Base-by-base conservation (phyloP, 768 basidiomycete species). In the Mycena rosella region DNA sequence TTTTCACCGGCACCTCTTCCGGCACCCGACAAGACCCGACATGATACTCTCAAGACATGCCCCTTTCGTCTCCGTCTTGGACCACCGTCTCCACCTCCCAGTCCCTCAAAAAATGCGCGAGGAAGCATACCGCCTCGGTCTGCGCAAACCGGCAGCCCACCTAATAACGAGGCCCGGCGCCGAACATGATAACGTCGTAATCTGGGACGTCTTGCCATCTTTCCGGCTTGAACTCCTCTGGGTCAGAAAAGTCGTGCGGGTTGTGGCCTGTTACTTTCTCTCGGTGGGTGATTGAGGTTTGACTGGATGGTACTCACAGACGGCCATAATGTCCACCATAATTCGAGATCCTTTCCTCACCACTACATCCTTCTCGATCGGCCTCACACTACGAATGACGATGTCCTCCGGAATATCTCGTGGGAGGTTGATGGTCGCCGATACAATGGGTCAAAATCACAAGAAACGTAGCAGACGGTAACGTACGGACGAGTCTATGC, bases 111-210 rank as follows among this genome's bases (percentile, higher is more conserved):
- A 82, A 64, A 38, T 63, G 67, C 17, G 78, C 72, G 15, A 84
- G 76, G 73, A 83, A 77, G 56, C 73, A 73, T n/a, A 82, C 78
- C 1, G 75, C 74, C 60, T 83, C 80, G 5, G 72, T 76, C 18
- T 74, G 68, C 15, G 83, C 80, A 60, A 83, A 83, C 44, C 75
- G 78, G 29, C 76, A 72, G 8, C 82, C 82, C 17, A 81, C 63
- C 52, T 82, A 83, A 18, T 74, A 71, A 14, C 81, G 76, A 24
- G 80, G 82, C 32, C 81, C 81, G 71, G 64, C 36, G 14, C 69
- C 52, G 53, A 75, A 66, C 17, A 49, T 70, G 45, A 63, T 51
- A 11, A 73, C 13, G 42, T 42, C 60, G 38, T 60, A 22, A n/a
- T 65, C 64, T 17, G 63, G 63, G 22, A 69, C 51, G 32, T 22